Base-by-base conservation (phyloP, 257 asterid genomes). In the Parsonsia alboflavescens region DNA sequence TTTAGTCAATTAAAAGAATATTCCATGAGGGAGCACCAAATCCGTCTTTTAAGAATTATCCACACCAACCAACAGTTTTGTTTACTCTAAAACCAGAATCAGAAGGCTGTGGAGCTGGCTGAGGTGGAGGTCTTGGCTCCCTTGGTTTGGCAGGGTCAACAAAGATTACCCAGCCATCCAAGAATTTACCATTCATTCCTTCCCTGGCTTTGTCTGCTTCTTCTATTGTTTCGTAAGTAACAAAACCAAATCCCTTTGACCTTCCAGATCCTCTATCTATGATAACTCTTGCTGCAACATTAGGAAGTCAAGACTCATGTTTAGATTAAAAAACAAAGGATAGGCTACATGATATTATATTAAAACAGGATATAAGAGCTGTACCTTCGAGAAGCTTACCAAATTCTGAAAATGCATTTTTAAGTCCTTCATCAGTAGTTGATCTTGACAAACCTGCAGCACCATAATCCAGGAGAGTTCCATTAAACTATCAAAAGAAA, bases 101-200 rank as follows among this genome's bases (percentile, higher is more conserved):
- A 10, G 80, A 3, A 26, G 87, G 68, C 54, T 82, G 89, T 8
- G 68, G 56, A 42, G 85, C 86, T 36, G 71, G 86, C 22, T 84
- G 82, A 8, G 85, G 82, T 67, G 84, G 90, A 52, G 75, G 90
- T 70, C 78, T 75, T 30, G 91, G 79, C 78, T 88, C 97, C 80
- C 87, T 88, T 1, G 96, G 97, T 73, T 76, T 93, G 49, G 99
- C 99, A 5, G 99, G 98, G 69, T 92, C 99, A 10, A 90, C 98
- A 74, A 95, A 95, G 69, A 95, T 90, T 50, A 92, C 98, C 99
- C 99, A 95, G 24, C 97, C 97, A 41, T 95, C 99, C 63, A 90
- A 90, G 83, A 67, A 92, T 78, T 90, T 89, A 36, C 97, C 96
- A 16, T 90, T 84, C 98, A 95, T 90, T 81, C 86, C 98, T 73